Base-by-base conservation (phyloP, 768 basidiomycete genomes). In the Mycena sanguinolenta region DNA sequence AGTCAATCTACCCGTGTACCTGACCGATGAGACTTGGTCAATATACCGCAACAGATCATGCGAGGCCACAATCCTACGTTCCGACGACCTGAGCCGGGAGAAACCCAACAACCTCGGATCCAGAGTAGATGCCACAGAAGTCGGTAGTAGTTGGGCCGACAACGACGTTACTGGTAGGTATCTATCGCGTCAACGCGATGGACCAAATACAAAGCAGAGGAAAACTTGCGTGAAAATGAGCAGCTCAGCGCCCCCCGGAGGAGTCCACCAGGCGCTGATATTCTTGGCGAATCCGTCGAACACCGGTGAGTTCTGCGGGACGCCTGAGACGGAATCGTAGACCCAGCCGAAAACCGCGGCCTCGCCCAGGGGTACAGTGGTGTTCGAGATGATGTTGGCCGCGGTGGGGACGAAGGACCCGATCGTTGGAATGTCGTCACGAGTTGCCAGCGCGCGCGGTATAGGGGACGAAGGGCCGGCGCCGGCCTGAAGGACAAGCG, bases 1-100 rank as follows among this genome's bases (percentile, higher is more conserved):
- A 52, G 52, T 66, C 65, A 46, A 66, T 59, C 65, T 66, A 46
- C 57, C 65, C 25, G 57, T 50, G 58, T 66, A 67, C 4, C 65
- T 67, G 53, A 49, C 57, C 38, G 23, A 46, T 30, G 57, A 46
- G 17, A 58, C 42, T 53, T 34, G 19, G 49, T 67, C 57, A 60
- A 38, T 53, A 67, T 53, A 59, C 25, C 25, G 52, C 16, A 25
- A 34, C 57, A 58, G 32, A 10, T 34, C 32, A 49, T 54, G 25
- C 38, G 25, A 23, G 55, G 30, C n/a, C 36, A 50, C 53, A 27
- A 59, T 39, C 65, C 8, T 59, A 67, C 65, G 57, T 67, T 67
- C 65, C 65, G 28, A 67, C 32, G 50, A 30, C 65, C 30, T 50
- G 53, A 36, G 65, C 30, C 25, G 52, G 10, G 19, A 67, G 36